Base-by-base conservation (phyloP, 805 yeast genomes). In the Blastobotrys parvus region DNA sequence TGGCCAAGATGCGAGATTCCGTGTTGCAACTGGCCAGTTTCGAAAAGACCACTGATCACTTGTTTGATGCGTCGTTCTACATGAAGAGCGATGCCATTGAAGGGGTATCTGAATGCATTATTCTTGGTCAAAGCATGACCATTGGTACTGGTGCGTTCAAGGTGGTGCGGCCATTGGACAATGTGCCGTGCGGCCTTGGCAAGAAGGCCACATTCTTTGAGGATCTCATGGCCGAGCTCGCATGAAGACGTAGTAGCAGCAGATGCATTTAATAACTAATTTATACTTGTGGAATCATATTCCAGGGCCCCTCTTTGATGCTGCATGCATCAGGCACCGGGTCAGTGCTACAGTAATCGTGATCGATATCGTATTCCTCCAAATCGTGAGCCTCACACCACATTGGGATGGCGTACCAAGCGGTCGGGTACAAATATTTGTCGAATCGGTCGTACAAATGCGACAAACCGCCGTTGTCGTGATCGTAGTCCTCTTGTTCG, bases 141-240 rank as follows among this genome's bases (percentile, higher is more conserved):
- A 81, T 92, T 52, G 99, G 99, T 61, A 92, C 99, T 1, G 98
- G 98, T 52, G 82, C 97, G 0, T 89, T 92, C 72, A 83, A 88
- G 60, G 70, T 92, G 53, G 58, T 67, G 16, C 57, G 55, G 44
- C 66, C 68, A 4, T 49, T 63, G 48, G 39, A 25, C n/a, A 31
- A 18, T 4, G n/a, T n/a, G n/a, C 30, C n/a, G 3, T 42, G 20
- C 19, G 5, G 16, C 27, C 23, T 16, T 10, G 23, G 29, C 19
- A 22, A 34, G 17, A 41, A 38, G 34, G 41, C 34, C 38, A 67
- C 73, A 3, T 48, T 74, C 35, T 74, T 74, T 51, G 78, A 74
- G 50, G 68, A 64, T 39, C 47, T 68, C 43, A 61, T 63, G 34
- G 39, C 35, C 20, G 44, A 38, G 39, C 41, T 29, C 11, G 16